A percentile compares a stretch with the other conserved stretches of the same genome.
Evolutionary conservation across 495 filamentous ascomycete species (phyloP).

Genomic region (Hypoxylon cercidicola): DNA sequence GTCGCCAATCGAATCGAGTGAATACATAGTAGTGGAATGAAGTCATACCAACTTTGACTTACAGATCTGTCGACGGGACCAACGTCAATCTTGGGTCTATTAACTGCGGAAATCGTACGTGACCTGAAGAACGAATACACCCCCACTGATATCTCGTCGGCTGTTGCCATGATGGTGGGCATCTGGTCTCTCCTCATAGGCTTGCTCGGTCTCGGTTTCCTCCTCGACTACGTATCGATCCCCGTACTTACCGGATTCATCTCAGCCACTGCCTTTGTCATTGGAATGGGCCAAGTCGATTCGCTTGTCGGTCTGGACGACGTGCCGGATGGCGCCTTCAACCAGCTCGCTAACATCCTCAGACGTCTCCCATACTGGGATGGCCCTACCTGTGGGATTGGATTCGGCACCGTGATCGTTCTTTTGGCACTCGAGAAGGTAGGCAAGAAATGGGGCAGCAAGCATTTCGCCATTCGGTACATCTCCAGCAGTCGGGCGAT

Average conservation of each 20-base stretch:
- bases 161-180: slow-evolving; percentile 62
- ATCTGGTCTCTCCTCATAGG: slow-evolving; percentile 62
- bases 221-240: slow-evolving; percentile 63
- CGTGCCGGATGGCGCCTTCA: slow-evolving; percentile 53
- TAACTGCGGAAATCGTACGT: slow-evolving; percentile 60
- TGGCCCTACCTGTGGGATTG: slow-evolving; percentile 56
- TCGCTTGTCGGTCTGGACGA: slow-evolving; percentile 56
- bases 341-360: slow-evolving; percentile 57
- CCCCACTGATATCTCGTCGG: slow-evolving; percentile 57
- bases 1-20: slow-evolving; percentile 12
- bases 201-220: slow-evolving; percentile 61
- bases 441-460: slow-evolving; percentile 59
- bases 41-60: slow-evolving; percentile 1
- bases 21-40: not conserved
- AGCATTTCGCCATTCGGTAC: slow-evolving; percentile 55
- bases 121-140: slow-evolving; percentile 52
- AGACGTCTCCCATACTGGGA: slow-evolving; percentile 52
- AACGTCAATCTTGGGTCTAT: slow-evolving; percentile 61
- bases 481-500: slow-evolving; percentile 58
- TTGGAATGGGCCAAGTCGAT: slow-evolving; percentile 58
- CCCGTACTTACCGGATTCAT: slow-evolving; percentile 63
- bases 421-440: slow-evolving; percentile 55
- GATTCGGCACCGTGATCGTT: slow-evolving; percentile 57
- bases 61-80: slow-evolving; percentile 62
- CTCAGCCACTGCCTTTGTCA: slow-evolving; percentile 60